Conservation (phyloP, 352 stramenopile genomes). For the Phytopythium litorale region DNA sequence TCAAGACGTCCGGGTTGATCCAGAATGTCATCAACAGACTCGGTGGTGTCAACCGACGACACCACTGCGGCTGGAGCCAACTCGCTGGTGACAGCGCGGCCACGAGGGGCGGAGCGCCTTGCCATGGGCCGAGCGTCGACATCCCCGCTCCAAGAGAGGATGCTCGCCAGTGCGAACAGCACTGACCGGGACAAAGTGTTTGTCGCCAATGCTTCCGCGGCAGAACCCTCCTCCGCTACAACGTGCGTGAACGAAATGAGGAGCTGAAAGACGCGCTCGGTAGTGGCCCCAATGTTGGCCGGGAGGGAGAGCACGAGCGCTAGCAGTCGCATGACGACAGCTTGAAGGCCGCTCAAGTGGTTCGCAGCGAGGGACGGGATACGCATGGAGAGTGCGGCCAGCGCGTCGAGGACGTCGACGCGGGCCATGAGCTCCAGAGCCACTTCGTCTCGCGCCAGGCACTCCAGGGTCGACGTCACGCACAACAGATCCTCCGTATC, state of each 20-base stretch:
- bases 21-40: conserved; percentile 38
- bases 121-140: conserved; percentile 8
- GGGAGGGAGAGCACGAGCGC: conserved; percentile 48
- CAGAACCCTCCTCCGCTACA: neutral
- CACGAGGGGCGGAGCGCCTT: neutral
- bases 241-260: conserved; percentile 45
- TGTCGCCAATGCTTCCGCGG: neutral
- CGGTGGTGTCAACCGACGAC: neutral
- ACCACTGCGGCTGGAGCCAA: neutral
- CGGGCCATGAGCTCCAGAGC: conserved; percentile 38
- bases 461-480: conserved; percentile 30
- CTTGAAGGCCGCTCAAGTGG: conserved; percentile 9
- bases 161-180: conserved; percentile 51
- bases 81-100: neutral
- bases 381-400: conserved; percentile 23
- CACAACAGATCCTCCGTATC: conserved; percentile 35
- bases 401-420: conserved; percentile 28
- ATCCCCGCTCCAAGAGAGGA: conserved; percentile 56
- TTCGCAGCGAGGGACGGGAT: neutral
- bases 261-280: conserved; percentile 46
- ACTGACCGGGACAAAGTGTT: conserved; percentile 47
- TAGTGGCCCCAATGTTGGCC: conserved; percentile 37
- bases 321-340: conserved; percentile 45
- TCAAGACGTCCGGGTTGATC: conserved; percentile 41
- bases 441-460: conserved; percentile 24